Evolutionary conservation across 169 alveolate species (phyloP).

Genomic region (Plasmodium inui): DNA sequence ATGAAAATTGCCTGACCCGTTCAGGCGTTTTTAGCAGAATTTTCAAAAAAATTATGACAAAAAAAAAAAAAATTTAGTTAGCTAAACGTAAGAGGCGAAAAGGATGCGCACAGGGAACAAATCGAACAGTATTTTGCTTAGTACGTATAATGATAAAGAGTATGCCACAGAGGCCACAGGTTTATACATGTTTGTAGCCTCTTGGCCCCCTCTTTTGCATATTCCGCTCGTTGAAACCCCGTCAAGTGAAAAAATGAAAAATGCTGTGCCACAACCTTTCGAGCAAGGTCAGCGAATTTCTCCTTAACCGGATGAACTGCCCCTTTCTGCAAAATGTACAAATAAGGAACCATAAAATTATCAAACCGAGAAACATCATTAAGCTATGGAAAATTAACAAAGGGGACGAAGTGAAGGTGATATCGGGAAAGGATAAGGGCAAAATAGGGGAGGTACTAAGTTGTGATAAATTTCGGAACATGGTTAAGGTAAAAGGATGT

Average conservation of each 20-base stretch:
- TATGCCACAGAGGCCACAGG: background rate
- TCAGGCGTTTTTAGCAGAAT: background rate
- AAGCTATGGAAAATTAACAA: conserved; percentile 87
- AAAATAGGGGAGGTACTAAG: conserved; percentile 86
- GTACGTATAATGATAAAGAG: background rate
- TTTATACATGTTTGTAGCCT: background rate
- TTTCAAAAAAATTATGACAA: background rate
- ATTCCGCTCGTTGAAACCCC: background rate
- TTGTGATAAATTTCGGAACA: conserved; percentile 86
- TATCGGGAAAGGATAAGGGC: conserved; percentile 90
- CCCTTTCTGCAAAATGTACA: conserved; percentile 28
- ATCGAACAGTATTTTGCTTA: background rate
- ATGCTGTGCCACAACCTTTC: conserved; percentile 35
- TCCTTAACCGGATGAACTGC: conserved; percentile 10
- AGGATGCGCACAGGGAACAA: background rate
- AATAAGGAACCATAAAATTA: conserved; percentile 82
- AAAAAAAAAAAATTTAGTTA: background rate
- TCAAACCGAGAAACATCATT: conserved; percentile 81
- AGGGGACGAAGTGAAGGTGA: conserved; percentile 91
- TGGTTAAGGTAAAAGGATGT: conserved; percentile 90
- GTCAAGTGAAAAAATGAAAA: conserved; percentile 10
- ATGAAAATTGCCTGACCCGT: background rate
- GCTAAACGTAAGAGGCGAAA: background rate
- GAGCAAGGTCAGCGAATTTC: background rate
- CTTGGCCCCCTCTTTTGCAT: background rate